Base-by-base conservation (phyloP, 108 stramenopile genomes). In the Thalassiosira profunda region DNA sequence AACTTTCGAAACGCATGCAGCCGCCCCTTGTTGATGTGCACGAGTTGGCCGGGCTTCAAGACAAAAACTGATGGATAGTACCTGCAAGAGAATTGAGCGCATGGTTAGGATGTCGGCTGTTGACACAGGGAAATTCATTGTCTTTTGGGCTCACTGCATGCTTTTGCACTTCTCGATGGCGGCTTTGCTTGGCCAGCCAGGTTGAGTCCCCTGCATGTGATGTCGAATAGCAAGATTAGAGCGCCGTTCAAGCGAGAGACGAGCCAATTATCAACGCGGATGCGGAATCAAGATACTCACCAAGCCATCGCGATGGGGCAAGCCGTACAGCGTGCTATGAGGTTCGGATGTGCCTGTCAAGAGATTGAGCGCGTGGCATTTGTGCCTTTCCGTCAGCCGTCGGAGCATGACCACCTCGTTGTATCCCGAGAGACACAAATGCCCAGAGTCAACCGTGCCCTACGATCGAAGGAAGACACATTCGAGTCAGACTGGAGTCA, bases 1-100 rank as follows among this genome's bases (percentile, higher is more conserved):
- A 91, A 45, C 74, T 96, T 96, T 20, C 93, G 88, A 68, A 96
- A 96, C 47, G 93, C 93, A 67, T 96, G 95, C 1, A 94, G 82
- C 14, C 92, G 83, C 2, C 95, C 95, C 63, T 96, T 96, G 67
- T 91, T 92, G 49, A 96, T 94, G 63, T 94, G 95, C 5, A 94
- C 70, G 37, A 88, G 55, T 42, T 96, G 89, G 12, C 93, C 92
- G 17, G 96, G 90, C 68, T 89, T 87, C 26, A 96, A 76, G 38
- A 88, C 81, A 47, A 94, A 91, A 8, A 96, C 85, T 20, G 84
- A 86, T 5, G 95, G 95, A 69, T 77, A 96, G 52, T 94, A 96
- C 23, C 90, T 95, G 54, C 48, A 63, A 29, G 21, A 68, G 52
- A 61, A 23, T n/a, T 51, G 33, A 30, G 21, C n/a, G 2, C 37